Conservation (phyloP, 371 early-diverging fungal genomes). For the Mucor velutinosus region DNA sequence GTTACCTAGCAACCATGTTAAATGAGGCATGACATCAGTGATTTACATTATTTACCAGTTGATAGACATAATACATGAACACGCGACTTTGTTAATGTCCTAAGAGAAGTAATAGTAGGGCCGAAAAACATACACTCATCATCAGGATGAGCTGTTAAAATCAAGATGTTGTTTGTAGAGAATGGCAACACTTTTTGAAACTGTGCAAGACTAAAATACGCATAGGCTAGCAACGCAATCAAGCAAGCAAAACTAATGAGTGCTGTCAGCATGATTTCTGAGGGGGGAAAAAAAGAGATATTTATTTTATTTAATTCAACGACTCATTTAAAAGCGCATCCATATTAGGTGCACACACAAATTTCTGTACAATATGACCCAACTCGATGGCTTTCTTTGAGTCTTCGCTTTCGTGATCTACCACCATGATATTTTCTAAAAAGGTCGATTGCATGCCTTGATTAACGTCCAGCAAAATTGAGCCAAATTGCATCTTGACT, state of each 20-base stretch:
- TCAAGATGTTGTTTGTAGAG: slow-evolving; percentile 48
- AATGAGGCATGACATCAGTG: not conserved
- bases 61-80: slow-evolving; percentile 86
- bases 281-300: not conserved
- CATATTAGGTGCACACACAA: slow-evolving; percentile 68
- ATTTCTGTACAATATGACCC: slow-evolving; percentile 66
- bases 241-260: slow-evolving; percentile 6
- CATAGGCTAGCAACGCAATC: slow-evolving; percentile 11
- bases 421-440: slow-evolving; percentile 62
- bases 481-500: slow-evolving; percentile 70
- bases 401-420: slow-evolving; percentile 55
- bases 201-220: slow-evolving; percentile 19
- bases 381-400: slow-evolving; percentile 59
- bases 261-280: not conserved
- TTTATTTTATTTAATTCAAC: slow-evolving; percentile 11
- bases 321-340: slow-evolving; percentile 43
- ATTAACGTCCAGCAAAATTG: slow-evolving; percentile 63
- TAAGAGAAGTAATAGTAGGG: slow-evolving; percentile 69
- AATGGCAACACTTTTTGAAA: slow-evolving; percentile 16
- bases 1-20: slow-evolving; percentile 57
- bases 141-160: slow-evolving; percentile 98
- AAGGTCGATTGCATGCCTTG: slow-evolving; percentile 63
- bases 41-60: slow-evolving; percentile 56
- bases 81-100: slow-evolving; percentile 37
- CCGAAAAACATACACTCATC: slow-evolving; percentile 99